Evolutionary conservation across 179 eudicot species (phyloP).

Genomic region (Drosera spatulata): DNA sequence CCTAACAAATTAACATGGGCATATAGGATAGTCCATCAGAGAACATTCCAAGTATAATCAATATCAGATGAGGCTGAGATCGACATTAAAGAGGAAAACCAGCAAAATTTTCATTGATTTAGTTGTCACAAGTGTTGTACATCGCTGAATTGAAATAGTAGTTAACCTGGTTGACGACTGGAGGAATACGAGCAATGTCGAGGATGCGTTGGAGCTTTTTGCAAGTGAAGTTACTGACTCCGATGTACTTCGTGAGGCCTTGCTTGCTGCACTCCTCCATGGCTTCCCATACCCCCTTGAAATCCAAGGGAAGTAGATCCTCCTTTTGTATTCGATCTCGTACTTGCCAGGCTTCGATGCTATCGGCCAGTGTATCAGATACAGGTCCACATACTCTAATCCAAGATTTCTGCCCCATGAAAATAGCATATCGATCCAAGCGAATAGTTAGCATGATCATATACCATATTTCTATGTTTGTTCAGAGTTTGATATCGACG

Average conservation of each 20-base stretch:
- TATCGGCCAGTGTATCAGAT: slow-evolving; percentile 36
- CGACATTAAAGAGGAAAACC: too few species aligned
- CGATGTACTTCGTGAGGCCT: slow-evolving; percentile 61
- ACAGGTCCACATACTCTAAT: slow-evolving; percentile 23
- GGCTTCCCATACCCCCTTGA: slow-evolving; percentile 50
- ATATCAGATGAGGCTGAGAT: too few species aligned
- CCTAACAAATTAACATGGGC: slow-evolving; percentile 7
- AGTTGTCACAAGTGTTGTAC: too few species aligned
- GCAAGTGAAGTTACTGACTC: slow-evolving; percentile 70
- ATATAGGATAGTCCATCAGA: too few species aligned
- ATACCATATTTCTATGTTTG: too few species aligned
- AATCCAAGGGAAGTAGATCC: slow-evolving; percentile 35
- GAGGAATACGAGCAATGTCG: slow-evolving; percentile 52
- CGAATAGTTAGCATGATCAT: too few species aligned
- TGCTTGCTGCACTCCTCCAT: slow-evolving; percentile 72
- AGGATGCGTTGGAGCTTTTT: slow-evolving; percentile 40
- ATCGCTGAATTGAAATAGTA: not conserved
- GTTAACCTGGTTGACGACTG: slow-evolving; percentile 67
- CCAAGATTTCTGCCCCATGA: slow-evolving; percentile 27
- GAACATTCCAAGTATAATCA: too few species aligned
- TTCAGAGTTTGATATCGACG: too few species aligned
- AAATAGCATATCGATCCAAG: too few species aligned
- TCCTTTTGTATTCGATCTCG: slow-evolving; percentile 30
- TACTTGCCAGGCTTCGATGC: slow-evolving; percentile 27
- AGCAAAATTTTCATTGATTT: too few species aligned